phyloP scores from a whole-genome alignment of 139 green algal genomes.

The Astrephomene gubernaculifera region DNA sequence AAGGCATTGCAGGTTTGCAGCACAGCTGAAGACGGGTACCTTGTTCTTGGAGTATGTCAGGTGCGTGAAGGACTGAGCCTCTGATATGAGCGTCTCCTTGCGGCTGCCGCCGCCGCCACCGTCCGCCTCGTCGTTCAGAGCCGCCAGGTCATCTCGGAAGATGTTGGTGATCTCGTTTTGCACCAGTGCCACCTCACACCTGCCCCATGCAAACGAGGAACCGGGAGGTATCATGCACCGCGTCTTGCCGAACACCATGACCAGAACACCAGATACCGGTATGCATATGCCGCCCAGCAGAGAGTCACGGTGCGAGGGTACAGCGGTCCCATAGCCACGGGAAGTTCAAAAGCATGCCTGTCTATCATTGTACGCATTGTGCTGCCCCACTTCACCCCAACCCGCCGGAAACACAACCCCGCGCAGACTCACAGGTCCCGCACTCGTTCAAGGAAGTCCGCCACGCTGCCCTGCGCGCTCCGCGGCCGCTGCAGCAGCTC shows the following conservation, averaged over 20 bases:
- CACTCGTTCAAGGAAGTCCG: slow-evolving; percentile 64
- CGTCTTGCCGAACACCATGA: too few species aligned
- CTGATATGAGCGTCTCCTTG: slow-evolving; percentile 53
- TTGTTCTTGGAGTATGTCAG: slow-evolving; percentile 84
- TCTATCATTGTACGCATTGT: too few species aligned
- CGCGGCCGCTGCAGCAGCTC: slow-evolving; percentile 39
- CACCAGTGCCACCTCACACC: slow-evolving; percentile 70
- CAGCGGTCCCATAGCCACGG: too few species aligned
- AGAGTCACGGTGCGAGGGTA: too few species aligned
- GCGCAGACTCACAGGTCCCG: slow-evolving; percentile 42
- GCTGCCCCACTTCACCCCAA: too few species aligned
- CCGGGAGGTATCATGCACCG: too few species aligned
- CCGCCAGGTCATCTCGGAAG: slow-evolving; percentile 80
- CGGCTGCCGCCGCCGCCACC: slow-evolving; percentile 57
- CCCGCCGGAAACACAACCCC: too few species aligned
- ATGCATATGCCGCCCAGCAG: too few species aligned
- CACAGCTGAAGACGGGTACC: slow-evolving; percentile 26
- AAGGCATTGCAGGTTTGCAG: background rate
- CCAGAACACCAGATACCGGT: too few species aligned
- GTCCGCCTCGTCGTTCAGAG: slow-evolving; percentile 76
- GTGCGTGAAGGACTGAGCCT: slow-evolving; percentile 81
- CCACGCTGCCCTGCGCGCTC: background rate
- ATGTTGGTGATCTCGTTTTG: slow-evolving; percentile 86
- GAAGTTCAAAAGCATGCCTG: too few species aligned
- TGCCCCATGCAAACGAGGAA: slow-evolving; percentile 14